Evolutionary conservation across 2,329 filamentous ascomycete genomes (phyloP).

Genomic region (Pestalotiopsis sp.): DNA sequence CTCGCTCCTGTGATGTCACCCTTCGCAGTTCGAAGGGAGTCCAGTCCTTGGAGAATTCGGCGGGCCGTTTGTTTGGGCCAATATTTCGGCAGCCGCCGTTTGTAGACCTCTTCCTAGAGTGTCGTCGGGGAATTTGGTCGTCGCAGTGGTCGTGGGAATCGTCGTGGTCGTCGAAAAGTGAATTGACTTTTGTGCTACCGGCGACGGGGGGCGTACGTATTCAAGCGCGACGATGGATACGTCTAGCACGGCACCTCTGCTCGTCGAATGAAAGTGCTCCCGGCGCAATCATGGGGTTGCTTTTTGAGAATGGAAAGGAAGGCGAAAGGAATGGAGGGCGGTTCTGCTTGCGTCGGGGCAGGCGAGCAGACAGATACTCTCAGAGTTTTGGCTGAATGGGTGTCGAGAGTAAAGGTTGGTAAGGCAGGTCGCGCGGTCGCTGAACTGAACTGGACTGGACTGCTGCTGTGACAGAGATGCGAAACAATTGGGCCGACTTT

Average conservation of each 20-base stretch:
- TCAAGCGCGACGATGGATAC: not conserved
- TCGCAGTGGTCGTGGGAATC: not conserved
- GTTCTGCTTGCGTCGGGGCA: not conserved
- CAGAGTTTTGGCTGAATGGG: not conserved
- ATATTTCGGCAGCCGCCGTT: not conserved
- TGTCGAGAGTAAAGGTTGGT: not conserved
- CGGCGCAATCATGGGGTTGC: not conserved
- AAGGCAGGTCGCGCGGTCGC: not conserved
- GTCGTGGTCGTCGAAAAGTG: not conserved
- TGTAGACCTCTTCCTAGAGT: not conserved
- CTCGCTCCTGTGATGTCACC: not conserved
- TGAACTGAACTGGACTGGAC: too few relatives aligned
- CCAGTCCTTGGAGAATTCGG: not conserved
- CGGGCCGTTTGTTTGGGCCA: not conserved
- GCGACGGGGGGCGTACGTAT: not conserved
- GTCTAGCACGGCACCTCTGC: not conserved
- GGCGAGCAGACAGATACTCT: not conserved
- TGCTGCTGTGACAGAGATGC: not conserved
- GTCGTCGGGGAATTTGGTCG: not conserved
- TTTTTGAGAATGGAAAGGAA: not conserved
- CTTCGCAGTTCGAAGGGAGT: not conserved
- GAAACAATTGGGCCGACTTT: slow-evolving; percentile 8
- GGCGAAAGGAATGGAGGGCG: not conserved
- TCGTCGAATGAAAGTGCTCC: not conserved
- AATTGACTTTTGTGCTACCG: not conserved